Conservation (phyloP, 2,329 filamentous ascomycete genomes). For the Neophaeococcomyces aloes region DNA sequence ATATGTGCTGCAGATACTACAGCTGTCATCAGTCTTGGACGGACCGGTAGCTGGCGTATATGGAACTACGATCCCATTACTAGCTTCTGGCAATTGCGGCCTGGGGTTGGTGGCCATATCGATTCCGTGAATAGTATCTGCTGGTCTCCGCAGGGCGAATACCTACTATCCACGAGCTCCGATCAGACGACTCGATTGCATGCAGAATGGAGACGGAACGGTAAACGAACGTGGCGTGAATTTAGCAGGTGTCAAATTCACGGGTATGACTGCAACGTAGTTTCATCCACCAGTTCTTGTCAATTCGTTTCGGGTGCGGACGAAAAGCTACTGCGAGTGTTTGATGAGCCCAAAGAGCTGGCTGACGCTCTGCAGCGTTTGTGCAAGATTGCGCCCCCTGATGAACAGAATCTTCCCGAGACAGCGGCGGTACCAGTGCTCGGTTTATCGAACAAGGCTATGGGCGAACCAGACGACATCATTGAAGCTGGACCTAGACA, state of each 20-base stretch:
- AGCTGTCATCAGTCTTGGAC: constrained; percentile 65
- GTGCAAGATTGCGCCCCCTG: constrained; percentile 45
- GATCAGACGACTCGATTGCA: constrained; percentile 91
- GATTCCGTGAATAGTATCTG: constrained; percentile 68
- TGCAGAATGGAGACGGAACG: constrained; percentile 58
- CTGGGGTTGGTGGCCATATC: constrained; percentile 76
- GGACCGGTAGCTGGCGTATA: constrained; percentile 85
- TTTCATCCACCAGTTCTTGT: constrained; percentile 60
- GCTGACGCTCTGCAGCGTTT: constrained; percentile 61
- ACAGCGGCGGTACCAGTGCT: constrained; percentile 91
- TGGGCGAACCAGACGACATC: constrained; percentile 44
- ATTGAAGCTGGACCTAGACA: constrained; percentile 23
- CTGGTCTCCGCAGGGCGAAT: constrained; percentile 74
- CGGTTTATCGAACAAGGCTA: constrained; percentile 90
- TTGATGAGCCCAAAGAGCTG: constrained; percentile 76
- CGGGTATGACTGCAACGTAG: constrained; percentile 93
- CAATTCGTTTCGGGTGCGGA: constrained; percentile 92
- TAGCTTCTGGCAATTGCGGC: constrained; percentile 64
- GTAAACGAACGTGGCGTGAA: constrained; percentile 70
- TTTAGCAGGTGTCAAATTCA: constrained; percentile 94
- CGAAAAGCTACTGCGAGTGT: constrained; percentile 95
- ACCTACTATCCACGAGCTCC: constrained; percentile 75
- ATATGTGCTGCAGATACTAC: constrained; percentile 57
- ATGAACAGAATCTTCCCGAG: constrained; percentile 53
- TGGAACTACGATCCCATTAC: constrained; percentile 57